phyloP scores from a whole-genome alignment of 2,329 filamentous ascomycete genomes.

The Aspergillus udagawae region DNA sequence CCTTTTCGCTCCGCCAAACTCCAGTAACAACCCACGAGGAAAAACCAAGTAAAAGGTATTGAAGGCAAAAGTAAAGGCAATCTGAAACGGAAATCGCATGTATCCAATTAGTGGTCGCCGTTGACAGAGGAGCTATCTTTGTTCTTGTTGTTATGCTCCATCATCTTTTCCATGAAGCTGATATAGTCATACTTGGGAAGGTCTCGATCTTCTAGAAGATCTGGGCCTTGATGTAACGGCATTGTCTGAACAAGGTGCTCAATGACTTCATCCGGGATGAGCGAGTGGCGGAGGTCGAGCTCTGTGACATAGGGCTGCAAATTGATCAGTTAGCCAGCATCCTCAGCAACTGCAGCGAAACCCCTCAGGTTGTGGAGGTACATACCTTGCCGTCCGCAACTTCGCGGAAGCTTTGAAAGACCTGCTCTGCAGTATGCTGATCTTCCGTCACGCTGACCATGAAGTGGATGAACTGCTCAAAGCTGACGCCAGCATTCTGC shows the following conservation, averaged over 20 bases:
- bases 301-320: constrained; percentile 86
- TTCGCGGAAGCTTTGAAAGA: constrained; percentile 95
- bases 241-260: constrained; percentile 86
- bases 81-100: constrained; percentile 13
- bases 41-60: constrained; percentile 10
- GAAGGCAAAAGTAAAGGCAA: constrained; percentile 12
- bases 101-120: constrained; percentile 13
- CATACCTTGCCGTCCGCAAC: constrained; percentile 88
- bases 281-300: constrained; percentile 87
- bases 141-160: constrained; percentile 42
- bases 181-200: constrained; percentile 93
- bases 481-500: constrained; percentile 70
- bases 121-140: constrained; percentile 19
- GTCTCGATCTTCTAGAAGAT: constrained; percentile 79
- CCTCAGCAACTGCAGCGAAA: not conserved
- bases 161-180: constrained; percentile 89
- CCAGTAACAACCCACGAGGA: constrained; percentile 16
- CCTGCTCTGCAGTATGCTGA: constrained; percentile 96
- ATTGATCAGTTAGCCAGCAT: constrained; percentile 8
- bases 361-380: not conserved
- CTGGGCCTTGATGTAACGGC: constrained; percentile 77
- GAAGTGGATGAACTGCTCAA: constrained; percentile 98
- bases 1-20: constrained; percentile 23
- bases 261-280: constrained; percentile 96
- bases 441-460: constrained; percentile 99